Conservation (phyloP, 139 green algal species). For the Chlamydomonas sp. region DNA sequence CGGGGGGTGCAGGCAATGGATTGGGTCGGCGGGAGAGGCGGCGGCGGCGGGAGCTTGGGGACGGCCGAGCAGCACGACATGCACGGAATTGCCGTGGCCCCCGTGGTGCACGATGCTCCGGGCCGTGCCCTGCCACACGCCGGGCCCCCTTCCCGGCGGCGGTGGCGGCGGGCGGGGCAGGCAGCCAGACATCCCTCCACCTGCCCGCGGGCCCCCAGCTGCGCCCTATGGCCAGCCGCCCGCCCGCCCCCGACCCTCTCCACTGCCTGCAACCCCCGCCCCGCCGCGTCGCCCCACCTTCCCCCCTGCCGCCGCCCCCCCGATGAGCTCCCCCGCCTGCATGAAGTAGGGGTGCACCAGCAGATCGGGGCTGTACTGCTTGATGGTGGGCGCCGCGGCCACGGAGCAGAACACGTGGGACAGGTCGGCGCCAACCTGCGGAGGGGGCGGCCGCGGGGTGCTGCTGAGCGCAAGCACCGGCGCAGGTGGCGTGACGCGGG, state of each 20-base stretch:
- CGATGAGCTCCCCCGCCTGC: conserved; percentile 49
- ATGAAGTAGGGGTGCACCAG: conserved; percentile 93
- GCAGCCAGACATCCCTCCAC: neutral
- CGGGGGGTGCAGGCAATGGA: too few relatives aligned
- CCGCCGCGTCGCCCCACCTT: neutral
- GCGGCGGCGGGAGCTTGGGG: neutral
- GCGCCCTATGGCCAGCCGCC: neutral
- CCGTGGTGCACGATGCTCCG: neutral
- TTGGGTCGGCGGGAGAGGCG: too few relatives aligned
- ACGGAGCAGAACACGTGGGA: conserved; percentile 92
- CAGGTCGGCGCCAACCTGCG: conserved; percentile 87
- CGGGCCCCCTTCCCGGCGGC: neutral
- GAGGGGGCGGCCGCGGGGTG: too few relatives aligned
- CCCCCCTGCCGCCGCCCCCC: neutral
- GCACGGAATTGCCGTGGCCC: neutral
- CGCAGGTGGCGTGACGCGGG: too few relatives aligned
- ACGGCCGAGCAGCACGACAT: neutral
- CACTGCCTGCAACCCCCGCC: neutral
- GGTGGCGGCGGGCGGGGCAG: neutral
- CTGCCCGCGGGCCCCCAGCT: too few relatives aligned
- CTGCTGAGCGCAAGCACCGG: too few relatives aligned
- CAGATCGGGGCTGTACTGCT: conserved; percentile 94
- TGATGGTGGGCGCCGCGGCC: conserved; percentile 89
- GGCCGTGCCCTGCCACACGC: neutral
- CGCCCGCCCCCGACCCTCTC: too few relatives aligned